These are phyloP conservation scores for Withania somnifera DNA, from an alignment of 305 asterid genomes.

Conservation along the genomic window DNA sequence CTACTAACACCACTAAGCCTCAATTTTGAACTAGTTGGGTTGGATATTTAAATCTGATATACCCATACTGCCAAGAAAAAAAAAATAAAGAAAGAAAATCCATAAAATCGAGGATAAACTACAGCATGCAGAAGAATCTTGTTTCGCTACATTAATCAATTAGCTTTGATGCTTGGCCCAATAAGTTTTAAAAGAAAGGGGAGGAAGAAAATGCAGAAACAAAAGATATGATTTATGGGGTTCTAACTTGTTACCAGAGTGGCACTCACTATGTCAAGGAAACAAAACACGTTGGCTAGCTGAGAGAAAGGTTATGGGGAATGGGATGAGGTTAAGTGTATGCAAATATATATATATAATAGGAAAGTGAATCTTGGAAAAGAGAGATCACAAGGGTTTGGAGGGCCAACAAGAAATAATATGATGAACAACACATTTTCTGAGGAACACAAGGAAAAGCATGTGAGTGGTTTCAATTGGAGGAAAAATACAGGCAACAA, in stretches of 20 bases:
- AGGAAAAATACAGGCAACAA: not conserved
- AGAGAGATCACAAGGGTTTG: slow-evolving; percentile 10
- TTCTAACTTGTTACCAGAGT: not conserved
- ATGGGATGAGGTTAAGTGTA: not conserved
- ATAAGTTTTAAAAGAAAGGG: too few species aligned
- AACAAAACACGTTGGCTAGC: not conserved
- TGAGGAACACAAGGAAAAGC: slow-evolving; percentile 1
- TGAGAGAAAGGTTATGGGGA: not conserved
- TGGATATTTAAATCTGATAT: not conserved
- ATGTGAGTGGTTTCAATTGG: not conserved
- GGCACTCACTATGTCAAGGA: not conserved
- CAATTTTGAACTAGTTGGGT: not conserved
- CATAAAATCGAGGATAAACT: not conserved
- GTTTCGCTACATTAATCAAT: not conserved
- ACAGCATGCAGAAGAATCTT: not conserved
- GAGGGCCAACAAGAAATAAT: slow-evolving; percentile 8
- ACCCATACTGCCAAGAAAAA: not conserved
- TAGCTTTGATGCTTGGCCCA: not conserved
- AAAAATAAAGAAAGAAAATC: not conserved
- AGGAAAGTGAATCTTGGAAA: not conserved
- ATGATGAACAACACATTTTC: slow-evolving; percentile 5
- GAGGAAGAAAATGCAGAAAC: too few species aligned
- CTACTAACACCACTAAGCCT: not conserved
- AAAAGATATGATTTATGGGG: not conserved
- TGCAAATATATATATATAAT: not conserved